These are phyloP conservation scores for Agaricus sinodeliciosus DNA, from an alignment of 768 basidiomycete genomes.

Conservation along the genomic window DNA sequence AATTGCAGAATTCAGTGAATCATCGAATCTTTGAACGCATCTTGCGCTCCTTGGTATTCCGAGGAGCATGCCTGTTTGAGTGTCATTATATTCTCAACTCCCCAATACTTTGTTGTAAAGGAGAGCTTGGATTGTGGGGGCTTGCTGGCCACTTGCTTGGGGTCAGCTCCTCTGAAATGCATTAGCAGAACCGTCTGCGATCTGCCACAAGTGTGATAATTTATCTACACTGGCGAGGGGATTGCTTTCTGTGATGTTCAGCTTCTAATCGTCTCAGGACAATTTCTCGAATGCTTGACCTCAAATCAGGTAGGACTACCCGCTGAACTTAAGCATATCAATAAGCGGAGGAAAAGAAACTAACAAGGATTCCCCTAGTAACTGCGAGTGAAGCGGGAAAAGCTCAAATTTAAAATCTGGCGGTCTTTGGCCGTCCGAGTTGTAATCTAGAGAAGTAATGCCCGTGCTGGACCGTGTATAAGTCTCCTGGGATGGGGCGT, in stretches of 20 bases:
- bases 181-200: conserved; percentile 31
- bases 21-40: conserved; percentile 81
- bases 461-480: conserved; percentile 66
- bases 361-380: conserved; percentile 87
- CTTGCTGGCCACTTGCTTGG: conserved; percentile 22
- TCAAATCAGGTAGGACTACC: conserved; percentile 82
- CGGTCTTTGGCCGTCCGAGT: conserved; percentile 54
- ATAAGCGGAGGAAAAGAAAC: conserved; percentile 90
- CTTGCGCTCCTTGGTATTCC: conserved; percentile 74
- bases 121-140: conserved; percentile 27
- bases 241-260: conserved; percentile 7
- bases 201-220: conserved; percentile 44
- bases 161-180: conserved; percentile 37
- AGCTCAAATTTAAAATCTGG: conserved; percentile 83
- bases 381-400: conserved; percentile 82
- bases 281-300: conserved; percentile 42
- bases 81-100: conserved; percentile 56
- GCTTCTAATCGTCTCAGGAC: conserved; percentile 9
- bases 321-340: conserved; percentile 87
- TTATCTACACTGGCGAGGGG: conserved; percentile 31
- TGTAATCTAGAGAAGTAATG: conserved; percentile 77
- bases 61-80: conserved; percentile 73
- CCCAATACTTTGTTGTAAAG: conserved; percentile 21
- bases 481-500: conserved; percentile 76
- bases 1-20: conserved; percentile 80